These are phyloP conservation scores for Sporobolomyces roseus DNA, from an alignment of 768 basidiomycete species.

Conservation along the genomic window DNA sequence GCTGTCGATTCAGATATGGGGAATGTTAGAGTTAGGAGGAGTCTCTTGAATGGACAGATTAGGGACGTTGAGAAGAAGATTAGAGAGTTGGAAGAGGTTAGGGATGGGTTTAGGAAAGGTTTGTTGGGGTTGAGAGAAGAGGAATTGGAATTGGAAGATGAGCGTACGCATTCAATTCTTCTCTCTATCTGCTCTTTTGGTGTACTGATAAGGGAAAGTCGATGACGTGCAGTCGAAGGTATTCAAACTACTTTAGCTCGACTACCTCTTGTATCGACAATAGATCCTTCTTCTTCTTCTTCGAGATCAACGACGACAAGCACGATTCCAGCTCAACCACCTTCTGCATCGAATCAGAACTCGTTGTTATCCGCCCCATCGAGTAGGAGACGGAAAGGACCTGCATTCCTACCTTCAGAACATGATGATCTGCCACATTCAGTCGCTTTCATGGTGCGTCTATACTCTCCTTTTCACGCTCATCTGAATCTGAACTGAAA, in stretches of 20 bases:
- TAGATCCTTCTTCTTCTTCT: not conserved
- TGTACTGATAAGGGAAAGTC: not conserved
- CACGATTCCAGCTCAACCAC: too few relatives aligned
- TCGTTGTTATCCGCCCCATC: not conserved
- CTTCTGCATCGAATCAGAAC: not conserved
- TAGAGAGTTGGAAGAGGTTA: constrained; percentile 71
- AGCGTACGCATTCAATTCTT: constrained; percentile 60
- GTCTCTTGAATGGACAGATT: constrained; percentile 78
- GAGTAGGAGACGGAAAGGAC: constrained; percentile 56
- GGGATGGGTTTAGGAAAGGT: constrained; percentile 73
- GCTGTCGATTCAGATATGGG: constrained; percentile 90
- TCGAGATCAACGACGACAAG: not conserved
- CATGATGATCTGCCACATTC: constrained; percentile 91
- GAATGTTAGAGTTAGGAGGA: constrained; percentile 80
- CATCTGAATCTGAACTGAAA: too few relatives aligned
- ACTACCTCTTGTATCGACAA: constrained; percentile 11
- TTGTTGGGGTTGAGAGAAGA: constrained; percentile 87
- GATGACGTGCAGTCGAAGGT: constrained; percentile 64
- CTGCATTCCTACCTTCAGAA: constrained; percentile 93
- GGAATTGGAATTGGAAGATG: constrained; percentile 93
- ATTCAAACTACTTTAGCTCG: constrained; percentile 56
- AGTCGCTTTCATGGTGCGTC: constrained; percentile 80
- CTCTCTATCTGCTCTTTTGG: not conserved
- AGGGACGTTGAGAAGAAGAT: constrained; percentile 86
- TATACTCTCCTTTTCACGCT: not conserved